Percentiles rank a stretch among this genome's conserved stretches.
These are phyloP conservation scores for Tolypocladium capitatum DNA, from an alignment of 2,329 filamentous ascomycete species.

Conservation along the genomic window DNA sequence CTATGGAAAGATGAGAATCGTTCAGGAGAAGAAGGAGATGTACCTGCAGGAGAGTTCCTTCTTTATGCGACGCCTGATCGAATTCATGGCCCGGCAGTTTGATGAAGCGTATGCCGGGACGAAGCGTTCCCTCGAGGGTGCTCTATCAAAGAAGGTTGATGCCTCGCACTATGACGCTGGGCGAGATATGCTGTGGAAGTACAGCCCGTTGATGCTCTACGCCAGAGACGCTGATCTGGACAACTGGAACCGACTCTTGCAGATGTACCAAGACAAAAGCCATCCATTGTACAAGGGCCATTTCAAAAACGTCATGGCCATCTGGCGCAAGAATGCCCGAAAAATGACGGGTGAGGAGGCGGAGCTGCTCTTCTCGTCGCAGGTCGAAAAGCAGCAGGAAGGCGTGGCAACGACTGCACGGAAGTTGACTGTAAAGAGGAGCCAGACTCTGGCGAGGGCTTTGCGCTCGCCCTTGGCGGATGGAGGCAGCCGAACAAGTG, in stretches of 20 bases:
- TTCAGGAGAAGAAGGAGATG: constrained; percentile 87
- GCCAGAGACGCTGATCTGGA: constrained; percentile 68
- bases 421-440: constrained; percentile 87
- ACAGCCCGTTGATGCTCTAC: constrained; percentile 78
- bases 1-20: constrained; percentile 80
- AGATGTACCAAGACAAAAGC: constrained; percentile 67
- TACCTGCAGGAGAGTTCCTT: constrained; percentile 63
- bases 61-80: constrained; percentile 68
- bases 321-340: constrained; percentile 68
- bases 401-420: constrained; percentile 62
- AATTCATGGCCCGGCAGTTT: constrained; percentile 74
- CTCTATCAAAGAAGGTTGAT: constrained; percentile 54
- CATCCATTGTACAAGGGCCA: constrained; percentile 68
- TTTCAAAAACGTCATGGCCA: constrained; percentile 61
- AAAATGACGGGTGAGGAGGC: constrained; percentile 66
- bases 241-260: constrained; percentile 70
- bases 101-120: constrained; percentile 61
- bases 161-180: constrained; percentile 56
- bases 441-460: constrained; percentile 69
- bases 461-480: constrained; percentile 57
- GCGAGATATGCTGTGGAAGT: constrained; percentile 69
- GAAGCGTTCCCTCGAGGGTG: constrained; percentile 48
- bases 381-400: constrained; percentile 74
- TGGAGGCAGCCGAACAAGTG: constrained; percentile 31
- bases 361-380: constrained; percentile 77